Percentiles rank a stretch among this genome's conserved stretches.
Evolutionary conservation across 345 rosid species (phyloP).

Genomic region (Erodium maritimum): DNA sequence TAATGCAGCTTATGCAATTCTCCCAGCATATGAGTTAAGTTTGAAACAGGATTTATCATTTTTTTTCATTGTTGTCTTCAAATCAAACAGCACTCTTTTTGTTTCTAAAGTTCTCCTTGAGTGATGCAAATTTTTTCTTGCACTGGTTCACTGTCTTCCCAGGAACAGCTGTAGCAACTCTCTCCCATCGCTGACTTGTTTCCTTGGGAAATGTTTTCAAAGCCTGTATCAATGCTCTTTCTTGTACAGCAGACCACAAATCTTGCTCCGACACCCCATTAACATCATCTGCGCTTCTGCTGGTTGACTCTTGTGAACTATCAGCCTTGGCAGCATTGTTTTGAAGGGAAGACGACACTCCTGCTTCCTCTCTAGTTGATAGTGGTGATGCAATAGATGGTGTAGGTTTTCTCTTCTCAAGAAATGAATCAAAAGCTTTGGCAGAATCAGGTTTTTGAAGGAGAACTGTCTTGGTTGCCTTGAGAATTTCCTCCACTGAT

Average conservation of each 20-base stretch:
- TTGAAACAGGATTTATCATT: neutral
- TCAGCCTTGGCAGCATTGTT: slow-evolving; percentile 14
- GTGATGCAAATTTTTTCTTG: slow-evolving; percentile 75
- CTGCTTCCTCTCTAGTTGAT: slow-evolving; percentile 67
- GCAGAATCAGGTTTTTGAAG: slow-evolving; percentile 87
- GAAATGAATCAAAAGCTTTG: slow-evolving; percentile 92
- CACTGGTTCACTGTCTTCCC: slow-evolving; percentile 86
- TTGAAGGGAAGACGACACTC: slow-evolving; percentile 18
- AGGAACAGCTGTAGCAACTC: slow-evolving; percentile 95
- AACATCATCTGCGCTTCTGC: slow-evolving; percentile 17
- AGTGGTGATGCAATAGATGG: slow-evolving; percentile 70
- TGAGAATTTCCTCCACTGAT: slow-evolving; percentile 14
- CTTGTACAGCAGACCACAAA: slow-evolving; percentile 90
- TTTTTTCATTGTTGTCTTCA: neutral
- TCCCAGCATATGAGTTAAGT: neutral
- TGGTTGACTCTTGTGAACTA: slow-evolving; percentile 24
- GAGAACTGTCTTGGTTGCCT: slow-evolving; percentile 93
- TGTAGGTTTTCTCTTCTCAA: slow-evolving; percentile 83
- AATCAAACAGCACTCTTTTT: slow-evolving; percentile 42
- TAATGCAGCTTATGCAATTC: neutral
- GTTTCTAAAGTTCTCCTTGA: slow-evolving; percentile 79
- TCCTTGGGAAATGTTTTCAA: slow-evolving; percentile 95
- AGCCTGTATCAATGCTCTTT: slow-evolving; percentile 88
- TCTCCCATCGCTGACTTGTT: slow-evolving; percentile 85
- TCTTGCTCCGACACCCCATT: slow-evolving; percentile 41